Evolutionary conservation across 2,329 filamentous ascomycete species (phyloP), one percentile per base, ranked within the genome.

Genomic region (Ascocoryne sarcoides): DNA sequence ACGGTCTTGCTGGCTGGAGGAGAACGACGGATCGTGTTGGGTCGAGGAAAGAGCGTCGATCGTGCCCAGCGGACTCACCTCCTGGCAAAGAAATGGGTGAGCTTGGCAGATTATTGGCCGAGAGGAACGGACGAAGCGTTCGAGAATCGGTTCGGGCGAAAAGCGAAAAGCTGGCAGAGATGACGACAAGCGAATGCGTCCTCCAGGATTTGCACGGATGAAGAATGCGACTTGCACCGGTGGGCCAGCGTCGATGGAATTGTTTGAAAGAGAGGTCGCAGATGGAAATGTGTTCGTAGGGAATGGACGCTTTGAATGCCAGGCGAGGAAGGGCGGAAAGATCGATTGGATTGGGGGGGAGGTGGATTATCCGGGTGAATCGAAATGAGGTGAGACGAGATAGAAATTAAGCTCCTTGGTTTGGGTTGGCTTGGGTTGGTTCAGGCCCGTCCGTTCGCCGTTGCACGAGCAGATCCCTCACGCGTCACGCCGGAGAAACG

Each of bases 131-230:
- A 10, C 26, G 16, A 29, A 20, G 32, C 16, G 19, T 19, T 19
- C 29, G 32, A 32, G 16, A 9, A 23, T 26, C 7, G 20, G 32
- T 14, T 29, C 10, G 4, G 15, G 32, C 14, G 21, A 23, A 34
- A 23, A 18, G 29, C 29, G 33, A 20, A 21, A 30, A 37, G 44
- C 37, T 12, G 39, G 45, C 20, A 20, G 42, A 46, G 43, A 46
- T 33, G 39, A 52, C 54, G 41, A 42, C 52, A 56, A 58, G 45
- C 50, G 47, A 55, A 56, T 58, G 55, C 49, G 52, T 56, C 46
- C 45, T 54, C 46, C 15, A 18, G 23, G 26, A 37, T 29, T 20
- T 28, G 30, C 20, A 36, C 32, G 39, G 37, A 26, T 38, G 39
- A 45, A 37, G 37, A 40, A 36, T 16, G 37, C 31, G 26, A 32